phyloP scores from a whole-genome alignment of 805 yeast genomes.

The Cyberlindnera maritima region DNA sequence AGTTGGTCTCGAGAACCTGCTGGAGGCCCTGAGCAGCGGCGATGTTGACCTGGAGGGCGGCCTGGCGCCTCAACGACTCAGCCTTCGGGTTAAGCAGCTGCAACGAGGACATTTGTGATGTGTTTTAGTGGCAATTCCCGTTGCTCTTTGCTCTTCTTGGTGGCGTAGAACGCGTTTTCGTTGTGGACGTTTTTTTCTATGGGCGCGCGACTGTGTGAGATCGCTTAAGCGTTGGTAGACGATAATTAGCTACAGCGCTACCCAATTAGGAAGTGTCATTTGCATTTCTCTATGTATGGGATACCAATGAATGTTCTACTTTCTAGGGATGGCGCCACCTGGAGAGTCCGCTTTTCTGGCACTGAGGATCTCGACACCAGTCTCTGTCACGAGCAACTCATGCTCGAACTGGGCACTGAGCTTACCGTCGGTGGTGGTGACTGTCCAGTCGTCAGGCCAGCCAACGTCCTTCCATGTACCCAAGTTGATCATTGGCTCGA shows the following conservation, averaged over 20 bases:
- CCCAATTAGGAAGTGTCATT: background rate
- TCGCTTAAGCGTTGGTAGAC: background rate
- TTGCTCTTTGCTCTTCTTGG: background rate
- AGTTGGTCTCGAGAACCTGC: slow-evolving; percentile 82
- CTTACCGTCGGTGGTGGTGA: slow-evolving; percentile 86
- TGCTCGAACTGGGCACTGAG: slow-evolving; percentile 95
- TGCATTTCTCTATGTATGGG: too few relatives aligned
- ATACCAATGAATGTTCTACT: slow-evolving; percentile 10
- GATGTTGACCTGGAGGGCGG: slow-evolving; percentile 92
- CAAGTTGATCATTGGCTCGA: slow-evolving; percentile 93
- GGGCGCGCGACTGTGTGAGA: background rate
- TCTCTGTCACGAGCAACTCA: slow-evolving; percentile 87
- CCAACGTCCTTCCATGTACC: slow-evolving; percentile 77
- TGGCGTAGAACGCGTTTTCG: slow-evolving; percentile 3
- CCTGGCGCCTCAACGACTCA: slow-evolving; percentile 91
- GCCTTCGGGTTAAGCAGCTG: slow-evolving; percentile 96
- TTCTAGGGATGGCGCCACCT: slow-evolving; percentile 77
- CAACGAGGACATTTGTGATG: slow-evolving; percentile 54
- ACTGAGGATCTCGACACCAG: slow-evolving; percentile 86
- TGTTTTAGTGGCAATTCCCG: background rate
- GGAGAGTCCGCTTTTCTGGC: slow-evolving; percentile 80
- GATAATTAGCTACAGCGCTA: background rate
- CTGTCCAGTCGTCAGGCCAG: slow-evolving; percentile 99
- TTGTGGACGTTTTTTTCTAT: slow-evolving; percentile 3
- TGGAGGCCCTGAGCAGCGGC: slow-evolving; percentile 97